Percentiles rank a stretch among this genome's conserved stretches.
phyloP scores from a whole-genome alignment of 192 early-diverging fungal genomes.

The Coemansia sp. region DNA sequence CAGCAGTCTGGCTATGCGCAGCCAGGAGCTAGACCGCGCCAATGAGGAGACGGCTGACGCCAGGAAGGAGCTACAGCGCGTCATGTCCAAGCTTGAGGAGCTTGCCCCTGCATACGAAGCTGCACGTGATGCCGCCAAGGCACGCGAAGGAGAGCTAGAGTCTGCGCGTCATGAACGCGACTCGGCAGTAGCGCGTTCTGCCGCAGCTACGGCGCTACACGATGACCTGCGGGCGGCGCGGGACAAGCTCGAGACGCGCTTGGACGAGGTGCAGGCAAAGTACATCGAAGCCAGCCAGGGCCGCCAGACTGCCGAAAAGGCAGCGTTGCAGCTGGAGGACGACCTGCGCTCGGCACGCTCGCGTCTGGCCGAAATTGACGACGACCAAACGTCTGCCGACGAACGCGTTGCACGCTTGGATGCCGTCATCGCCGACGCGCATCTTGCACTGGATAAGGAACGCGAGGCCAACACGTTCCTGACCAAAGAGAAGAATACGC shows the following conservation, averaged over 20 bases:
- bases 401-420: constrained; percentile 64
- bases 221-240: constrained; percentile 68
- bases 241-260: constrained; percentile 66
- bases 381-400: constrained; percentile 59
- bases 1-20: constrained; percentile 62
- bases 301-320: constrained; percentile 69
- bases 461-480: constrained; percentile 69
- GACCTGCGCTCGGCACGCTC: constrained; percentile 73
- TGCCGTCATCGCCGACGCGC: constrained; percentile 49
- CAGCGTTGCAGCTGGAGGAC: constrained; percentile 67
- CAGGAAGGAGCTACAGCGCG: constrained; percentile 70
- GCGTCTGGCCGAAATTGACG: constrained; percentile 72
- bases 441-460: constrained; percentile 65
- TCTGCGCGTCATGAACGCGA: constrained; percentile 64
- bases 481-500: constrained; percentile 68
- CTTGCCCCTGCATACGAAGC: constrained; percentile 53
- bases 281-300: constrained; percentile 66
- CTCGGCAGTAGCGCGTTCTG: constrained; percentile 37
- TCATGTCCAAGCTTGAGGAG: constrained; percentile 69
- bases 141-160: constrained; percentile 60
- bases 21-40: constrained; percentile 70
- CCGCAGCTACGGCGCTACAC: constrained; percentile 67
- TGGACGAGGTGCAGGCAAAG: constrained; percentile 68
- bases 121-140: constrained; percentile 59
- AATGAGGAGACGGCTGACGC: constrained; percentile 74